A percentile compares a stretch with the other conserved stretches of the same genome.
These are phyloP conservation scores for Phytopythium mirpurense DNA, from an alignment of 352 stramenopile species.

Conservation along the genomic window DNA sequence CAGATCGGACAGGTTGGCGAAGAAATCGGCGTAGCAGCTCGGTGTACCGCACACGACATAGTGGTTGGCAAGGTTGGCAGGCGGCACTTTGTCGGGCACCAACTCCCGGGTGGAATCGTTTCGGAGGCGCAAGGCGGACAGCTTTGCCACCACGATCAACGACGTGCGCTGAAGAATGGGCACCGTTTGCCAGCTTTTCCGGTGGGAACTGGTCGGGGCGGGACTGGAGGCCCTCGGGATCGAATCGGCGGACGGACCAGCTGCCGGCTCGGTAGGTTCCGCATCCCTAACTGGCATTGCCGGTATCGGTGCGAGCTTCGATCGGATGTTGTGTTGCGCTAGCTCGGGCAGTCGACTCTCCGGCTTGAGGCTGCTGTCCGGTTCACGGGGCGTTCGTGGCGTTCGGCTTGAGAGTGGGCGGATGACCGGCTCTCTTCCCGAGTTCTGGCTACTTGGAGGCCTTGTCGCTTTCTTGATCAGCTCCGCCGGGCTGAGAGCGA, in stretches of 20 bases:
- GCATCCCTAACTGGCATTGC: background rate
- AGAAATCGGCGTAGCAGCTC: constrained; percentile 49
- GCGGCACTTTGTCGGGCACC: constrained; percentile 6
- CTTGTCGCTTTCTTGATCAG: constrained; percentile 44
- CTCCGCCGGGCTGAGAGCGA: constrained; percentile 43
- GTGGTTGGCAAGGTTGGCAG: constrained; percentile 31
- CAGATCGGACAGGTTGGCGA: constrained; percentile 44
- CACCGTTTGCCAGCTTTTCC: constrained; percentile 1
- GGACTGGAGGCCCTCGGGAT: background rate
- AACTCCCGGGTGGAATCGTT: background rate
- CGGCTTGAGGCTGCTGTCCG: background rate
- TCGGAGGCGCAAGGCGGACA: constrained; percentile 10
- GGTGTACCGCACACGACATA: constrained; percentile 69
- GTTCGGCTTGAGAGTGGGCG: constrained; percentile 25
- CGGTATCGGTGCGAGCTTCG: background rate
- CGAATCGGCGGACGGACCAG: background rate
- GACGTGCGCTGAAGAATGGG: constrained; percentile 11
- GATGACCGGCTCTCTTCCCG: constrained; percentile 14
- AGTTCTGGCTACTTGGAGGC: constrained; percentile 9
- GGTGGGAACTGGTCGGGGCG: background rate
- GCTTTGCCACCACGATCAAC: constrained; percentile 5
- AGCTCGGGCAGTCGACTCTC: background rate
- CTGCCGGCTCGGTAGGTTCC: too few species aligned
- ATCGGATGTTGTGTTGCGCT: background rate
- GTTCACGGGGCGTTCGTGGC: background rate